These are phyloP conservation scores for Plicaturopsis crispa DNA, from an alignment of 768 basidiomycete genomes.

Conservation along the genomic window DNA sequence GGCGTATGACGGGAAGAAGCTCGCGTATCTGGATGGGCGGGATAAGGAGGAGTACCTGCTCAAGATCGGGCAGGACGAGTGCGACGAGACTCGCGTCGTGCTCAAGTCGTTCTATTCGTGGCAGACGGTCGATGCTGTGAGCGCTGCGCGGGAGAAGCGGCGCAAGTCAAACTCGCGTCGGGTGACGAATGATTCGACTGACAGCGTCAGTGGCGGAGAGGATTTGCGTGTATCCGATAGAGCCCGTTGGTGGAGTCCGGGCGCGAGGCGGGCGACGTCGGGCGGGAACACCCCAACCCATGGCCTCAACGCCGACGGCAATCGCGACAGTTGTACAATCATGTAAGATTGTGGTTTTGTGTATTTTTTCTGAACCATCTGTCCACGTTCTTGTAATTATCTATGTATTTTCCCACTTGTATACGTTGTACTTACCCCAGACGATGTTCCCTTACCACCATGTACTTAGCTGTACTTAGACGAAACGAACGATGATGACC, in stretches of 20 bases:
- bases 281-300: slow-evolving; percentile 46
- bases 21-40: slow-evolving; percentile 62
- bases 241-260: slow-evolving; percentile 45
- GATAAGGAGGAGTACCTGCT: slow-evolving; percentile 60
- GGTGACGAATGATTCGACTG: slow-evolving; percentile 29
- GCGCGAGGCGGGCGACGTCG: slow-evolving; percentile 37
- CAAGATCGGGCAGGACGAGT: slow-evolving; percentile 73
- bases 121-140: slow-evolving; percentile 80
- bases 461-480: no score
- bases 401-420: no score
- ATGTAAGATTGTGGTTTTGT: slow-evolving; percentile 41
- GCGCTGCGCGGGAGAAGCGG: slow-evolving; percentile 56
- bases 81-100: slow-evolving; percentile 64
- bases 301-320: slow-evolving; percentile 25
- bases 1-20: slow-evolving; percentile 60
- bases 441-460: no score
- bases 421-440: no score
- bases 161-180: slow-evolving; percentile 43
- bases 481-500: no score
- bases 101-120: slow-evolving; percentile 82
- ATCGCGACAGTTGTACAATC: slow-evolving; percentile 58
- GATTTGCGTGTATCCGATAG: slow-evolving; percentile 14
- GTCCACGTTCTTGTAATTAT: slow-evolving; percentile 10
- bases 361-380: slow-evolving; percentile 21
- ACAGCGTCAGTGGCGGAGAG: slow-evolving; percentile 21